Percentiles rank a stretch among this genome's conserved stretches.
These are phyloP conservation scores for Acanthamoeba quina DNA, from an alignment of 208 protist genomes.

Conservation along the genomic window DNA sequence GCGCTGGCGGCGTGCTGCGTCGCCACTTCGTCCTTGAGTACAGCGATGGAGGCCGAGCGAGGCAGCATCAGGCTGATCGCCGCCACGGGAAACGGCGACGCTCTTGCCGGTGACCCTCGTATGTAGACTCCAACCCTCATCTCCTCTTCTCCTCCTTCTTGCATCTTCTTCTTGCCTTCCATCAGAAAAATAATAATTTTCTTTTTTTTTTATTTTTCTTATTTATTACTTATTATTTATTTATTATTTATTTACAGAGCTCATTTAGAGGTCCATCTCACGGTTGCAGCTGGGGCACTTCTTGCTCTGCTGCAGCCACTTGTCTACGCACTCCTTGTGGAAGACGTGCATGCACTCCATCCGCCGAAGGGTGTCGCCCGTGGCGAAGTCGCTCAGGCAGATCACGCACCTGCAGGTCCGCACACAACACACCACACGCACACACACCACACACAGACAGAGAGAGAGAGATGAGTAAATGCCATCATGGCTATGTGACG, in stretches of 20 bases:
- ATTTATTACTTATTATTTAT: no score
- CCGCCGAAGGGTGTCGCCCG: neutral
- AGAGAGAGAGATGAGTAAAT: neutral
- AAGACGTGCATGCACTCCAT: slow-evolving; percentile 34
- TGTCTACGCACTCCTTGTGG: slow-evolving; percentile 16
- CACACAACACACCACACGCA: neutral
- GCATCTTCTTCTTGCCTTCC: no score
- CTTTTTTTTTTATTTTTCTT: no score
- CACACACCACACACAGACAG: neutral
- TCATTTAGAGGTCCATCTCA: neutral
- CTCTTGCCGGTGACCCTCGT: neutral
- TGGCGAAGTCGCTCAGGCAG: neutral
- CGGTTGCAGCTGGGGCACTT: slow-evolving; percentile 33
- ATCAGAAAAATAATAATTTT: no score
- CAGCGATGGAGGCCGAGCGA: neutral
- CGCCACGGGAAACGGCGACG: neutral
- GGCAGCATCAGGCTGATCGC: neutral
- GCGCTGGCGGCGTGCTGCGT: neutral
- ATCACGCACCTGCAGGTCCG: slow-evolving; percentile 1
- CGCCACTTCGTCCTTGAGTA: neutral
- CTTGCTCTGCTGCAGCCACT: neutral
- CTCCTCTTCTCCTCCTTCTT: no score
- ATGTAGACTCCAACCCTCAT: neutral
- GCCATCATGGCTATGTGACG: neutral
- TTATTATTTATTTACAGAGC: no score